phyloP scores from a whole-genome alignment of 371 early-diverging fungal genomes.

The Dinochytrium kinnereticum region DNA sequence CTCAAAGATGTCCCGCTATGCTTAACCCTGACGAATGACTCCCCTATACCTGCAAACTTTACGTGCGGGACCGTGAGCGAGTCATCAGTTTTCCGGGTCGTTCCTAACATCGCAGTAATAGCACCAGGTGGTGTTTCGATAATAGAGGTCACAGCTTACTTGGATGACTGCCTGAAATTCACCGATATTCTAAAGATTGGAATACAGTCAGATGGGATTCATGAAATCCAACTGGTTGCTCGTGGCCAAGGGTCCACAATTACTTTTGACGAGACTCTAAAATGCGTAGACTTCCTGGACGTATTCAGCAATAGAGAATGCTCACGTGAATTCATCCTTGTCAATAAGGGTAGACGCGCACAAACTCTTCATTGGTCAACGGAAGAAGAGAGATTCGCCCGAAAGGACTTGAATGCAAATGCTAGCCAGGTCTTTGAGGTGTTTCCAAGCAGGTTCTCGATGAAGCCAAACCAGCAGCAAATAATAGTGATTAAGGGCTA shows the following conservation, averaged over 20 bases:
- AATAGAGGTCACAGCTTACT: slow-evolving; percentile 50
- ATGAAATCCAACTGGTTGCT: slow-evolving; percentile 56
- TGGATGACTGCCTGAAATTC: slow-evolving; percentile 59
- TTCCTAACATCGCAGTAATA: slow-evolving; percentile 43
- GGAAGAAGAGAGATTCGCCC: slow-evolving; percentile 36
- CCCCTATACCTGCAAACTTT: slow-evolving; percentile 55
- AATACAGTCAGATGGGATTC: slow-evolving; percentile 45
- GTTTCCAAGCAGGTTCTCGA: slow-evolving; percentile 50
- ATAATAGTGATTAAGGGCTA: slow-evolving; percentile 51
- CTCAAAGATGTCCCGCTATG: slow-evolving; percentile 29
- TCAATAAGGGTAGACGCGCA: slow-evolving; percentile 55
- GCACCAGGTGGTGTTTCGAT: slow-evolving; percentile 31
- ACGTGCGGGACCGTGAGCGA: slow-evolving; percentile 44
- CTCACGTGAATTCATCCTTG: slow-evolving; percentile 45
- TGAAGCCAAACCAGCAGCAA: slow-evolving; percentile 53
- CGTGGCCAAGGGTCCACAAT: slow-evolving; percentile 60
- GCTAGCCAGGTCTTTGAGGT: slow-evolving; percentile 48
- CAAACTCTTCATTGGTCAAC: slow-evolving; percentile 54
- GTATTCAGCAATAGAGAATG: slow-evolving; percentile 59
- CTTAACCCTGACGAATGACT: slow-evolving; percentile 51
- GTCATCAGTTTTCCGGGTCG: slow-evolving; percentile 47
- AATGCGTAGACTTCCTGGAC: slow-evolving; percentile 50
- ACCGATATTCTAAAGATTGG: slow-evolving; percentile 55
- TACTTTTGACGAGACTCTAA: slow-evolving; percentile 50
- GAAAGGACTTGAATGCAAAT: slow-evolving; percentile 28